Conservation (phyloP, 129 eudicot genomes). For the Flaveria sonorensis region DNA sequence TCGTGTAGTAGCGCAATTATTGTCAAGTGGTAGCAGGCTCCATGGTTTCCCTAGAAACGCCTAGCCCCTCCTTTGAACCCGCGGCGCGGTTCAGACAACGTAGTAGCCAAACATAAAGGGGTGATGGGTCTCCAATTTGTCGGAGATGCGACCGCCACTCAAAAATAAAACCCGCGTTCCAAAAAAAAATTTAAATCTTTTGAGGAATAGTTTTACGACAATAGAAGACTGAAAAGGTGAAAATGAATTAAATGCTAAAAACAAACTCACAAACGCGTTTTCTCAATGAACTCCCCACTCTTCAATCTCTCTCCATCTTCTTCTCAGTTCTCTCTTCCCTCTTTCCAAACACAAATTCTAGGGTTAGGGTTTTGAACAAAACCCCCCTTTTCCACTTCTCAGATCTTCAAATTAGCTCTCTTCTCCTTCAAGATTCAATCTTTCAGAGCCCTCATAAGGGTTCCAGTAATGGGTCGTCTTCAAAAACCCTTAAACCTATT, state of each 20-base stretch:
- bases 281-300: conserved; percentile 45
- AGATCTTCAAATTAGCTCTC: conserved; percentile 21
- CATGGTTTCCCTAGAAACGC: too few species aligned
- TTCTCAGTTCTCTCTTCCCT: conserved; percentile 20
- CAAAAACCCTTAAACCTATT: conserved; percentile 46
- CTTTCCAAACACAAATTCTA: conserved; percentile 38
- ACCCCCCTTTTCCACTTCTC: conserved; percentile 25
- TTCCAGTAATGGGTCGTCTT: conserved; percentile 61
- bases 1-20: too few species aligned
- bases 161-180: too few species aligned
- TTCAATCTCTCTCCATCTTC: conserved; percentile 43
- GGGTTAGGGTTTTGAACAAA: conserved; percentile 58
- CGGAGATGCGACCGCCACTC: too few species aligned
- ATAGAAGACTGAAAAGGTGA: conserved; percentile 5
- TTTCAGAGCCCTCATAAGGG: conserved; percentile 49
- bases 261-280: conserved; percentile 52
- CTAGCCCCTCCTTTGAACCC: too few species aligned
- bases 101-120: too few species aligned
- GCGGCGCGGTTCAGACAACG: too few species aligned
- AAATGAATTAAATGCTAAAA: conserved; percentile 28
- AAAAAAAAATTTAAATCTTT: too few species aligned
- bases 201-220: background rate
- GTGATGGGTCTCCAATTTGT: too few species aligned
- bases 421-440: conserved; percentile 20
- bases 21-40: too few species aligned